phyloP scores from a whole-genome alignment of 352 stramenopile species.

The Phytophthora nicotianae region DNA sequence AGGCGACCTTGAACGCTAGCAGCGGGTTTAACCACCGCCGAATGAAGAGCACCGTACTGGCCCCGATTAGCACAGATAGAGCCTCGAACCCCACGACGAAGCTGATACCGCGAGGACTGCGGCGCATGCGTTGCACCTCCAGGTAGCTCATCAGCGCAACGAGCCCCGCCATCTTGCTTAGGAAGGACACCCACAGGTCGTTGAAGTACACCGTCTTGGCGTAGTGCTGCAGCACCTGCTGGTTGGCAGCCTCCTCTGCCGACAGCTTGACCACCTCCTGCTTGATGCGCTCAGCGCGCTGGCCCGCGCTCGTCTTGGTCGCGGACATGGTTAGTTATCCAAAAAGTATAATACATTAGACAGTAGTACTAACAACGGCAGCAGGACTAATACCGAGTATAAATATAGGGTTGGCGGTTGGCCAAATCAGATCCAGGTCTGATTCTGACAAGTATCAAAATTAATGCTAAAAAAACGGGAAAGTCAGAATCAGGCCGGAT shows the following conservation, averaged over 20 bases:
- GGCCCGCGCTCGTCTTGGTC: conserved; percentile 27
- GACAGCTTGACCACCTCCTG: conserved; percentile 23
- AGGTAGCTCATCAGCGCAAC: conserved; percentile 71
- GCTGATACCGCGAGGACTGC: conserved; percentile 45
- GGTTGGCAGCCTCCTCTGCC: conserved; percentile 51
- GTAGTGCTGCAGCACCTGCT: conserved; percentile 79
- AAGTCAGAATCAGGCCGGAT: no score
- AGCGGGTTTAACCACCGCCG: conserved; percentile 63
- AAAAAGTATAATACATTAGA: no score
- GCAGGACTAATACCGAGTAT: no score
- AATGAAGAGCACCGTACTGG: conserved; percentile 68
- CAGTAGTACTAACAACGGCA: no score
- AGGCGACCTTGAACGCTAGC: conserved; percentile 79
- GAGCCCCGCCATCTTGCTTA: conserved; percentile 76
- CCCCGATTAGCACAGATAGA: conserved; percentile 60
- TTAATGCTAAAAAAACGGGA: no score
- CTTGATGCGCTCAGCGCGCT: conserved; percentile 30
- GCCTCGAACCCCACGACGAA: conserved; percentile 71
- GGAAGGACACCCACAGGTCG: conserved; percentile 81
- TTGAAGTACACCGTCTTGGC: conserved; percentile 89
- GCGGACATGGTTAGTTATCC: conserved; percentile 8
- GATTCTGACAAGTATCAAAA: no score
- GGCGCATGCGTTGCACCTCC: conserved; percentile 63
- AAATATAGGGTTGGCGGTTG: no score
- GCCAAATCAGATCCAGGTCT: no score